These are phyloP conservation scores for Tripidium arundinaceum DNA, from an alignment of 202 grass and related monocot species.

Conservation along the genomic window DNA sequence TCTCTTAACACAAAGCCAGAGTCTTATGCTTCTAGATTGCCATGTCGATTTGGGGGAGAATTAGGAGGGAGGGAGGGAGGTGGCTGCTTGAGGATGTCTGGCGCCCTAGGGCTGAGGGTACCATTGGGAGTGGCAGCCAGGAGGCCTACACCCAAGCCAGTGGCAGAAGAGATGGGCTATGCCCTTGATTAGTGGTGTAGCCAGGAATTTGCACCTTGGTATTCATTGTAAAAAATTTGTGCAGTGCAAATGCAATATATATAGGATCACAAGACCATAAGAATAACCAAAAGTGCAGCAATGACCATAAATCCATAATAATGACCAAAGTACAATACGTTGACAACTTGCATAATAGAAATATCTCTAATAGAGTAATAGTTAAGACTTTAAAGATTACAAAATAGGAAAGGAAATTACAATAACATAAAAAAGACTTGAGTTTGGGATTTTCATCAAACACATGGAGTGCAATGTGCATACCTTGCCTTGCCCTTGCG, in stretches of 20 bases:
- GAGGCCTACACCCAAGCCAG: not conserved
- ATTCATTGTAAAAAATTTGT: not conserved
- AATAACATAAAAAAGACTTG: not conserved
- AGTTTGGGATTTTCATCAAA: not conserved
- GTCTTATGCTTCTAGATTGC: not conserved
- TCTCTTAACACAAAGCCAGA: not conserved
- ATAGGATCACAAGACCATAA: not conserved
- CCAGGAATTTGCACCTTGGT: not conserved
- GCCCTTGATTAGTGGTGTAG: not conserved
- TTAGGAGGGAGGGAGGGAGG: not conserved
- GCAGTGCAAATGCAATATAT: not conserved
- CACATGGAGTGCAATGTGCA: not conserved
- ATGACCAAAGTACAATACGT: not conserved
- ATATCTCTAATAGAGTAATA: not conserved
- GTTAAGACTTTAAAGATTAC: not conserved
- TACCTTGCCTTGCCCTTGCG: not conserved
- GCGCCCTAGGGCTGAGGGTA: too few species aligned
- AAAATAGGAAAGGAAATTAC: not conserved
- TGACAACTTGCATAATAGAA: not conserved
- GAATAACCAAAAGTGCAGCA: not conserved
- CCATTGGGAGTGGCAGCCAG: not conserved
- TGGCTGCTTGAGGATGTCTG: not conserved
- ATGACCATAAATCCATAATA: not conserved
- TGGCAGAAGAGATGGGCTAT: not conserved
- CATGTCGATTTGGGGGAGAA: not conserved